These are phyloP conservation scores for Penicillium bialowiezense DNA, from an alignment of 495 filamentous ascomycete species.

Conservation along the genomic window DNA sequence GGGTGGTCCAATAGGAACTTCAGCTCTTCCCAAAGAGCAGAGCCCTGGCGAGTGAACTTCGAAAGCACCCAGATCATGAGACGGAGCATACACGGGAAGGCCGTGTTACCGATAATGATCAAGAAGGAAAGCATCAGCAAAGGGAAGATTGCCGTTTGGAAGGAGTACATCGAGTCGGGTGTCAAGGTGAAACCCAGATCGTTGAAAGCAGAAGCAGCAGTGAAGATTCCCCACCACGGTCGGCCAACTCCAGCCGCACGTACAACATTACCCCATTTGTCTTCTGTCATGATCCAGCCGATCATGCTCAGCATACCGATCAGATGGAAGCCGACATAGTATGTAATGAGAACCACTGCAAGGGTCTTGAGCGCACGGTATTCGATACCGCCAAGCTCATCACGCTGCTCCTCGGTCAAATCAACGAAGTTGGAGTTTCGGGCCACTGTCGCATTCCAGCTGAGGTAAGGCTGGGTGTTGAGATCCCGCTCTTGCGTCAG, in stretches of 20 bases:
- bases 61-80: conserved; percentile 80
- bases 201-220: conserved; percentile 79
- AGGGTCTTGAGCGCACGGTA: conserved; percentile 88
- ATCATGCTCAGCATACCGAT: conserved; percentile 69
- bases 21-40: conserved; percentile 79
- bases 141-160: conserved; percentile 70
- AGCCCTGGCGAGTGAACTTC: conserved; percentile 53
- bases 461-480: conserved; percentile 76
- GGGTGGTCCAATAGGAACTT: conserved; percentile 91
- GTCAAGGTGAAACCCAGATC: conserved; percentile 86
- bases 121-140: conserved; percentile 74
- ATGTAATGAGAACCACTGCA: conserved; percentile 68
- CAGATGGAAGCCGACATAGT: conserved; percentile 72
- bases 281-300: conserved; percentile 72
- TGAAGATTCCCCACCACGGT: conserved; percentile 92
- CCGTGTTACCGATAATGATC: conserved; percentile 91
- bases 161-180: conserved; percentile 88
- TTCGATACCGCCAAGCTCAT: conserved; percentile 92
- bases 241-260: conserved; percentile 57
- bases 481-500: conserved; percentile 43
- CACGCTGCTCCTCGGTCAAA: conserved; percentile 81
- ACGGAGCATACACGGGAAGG: conserved; percentile 89
- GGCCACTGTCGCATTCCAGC: conserved; percentile 87
- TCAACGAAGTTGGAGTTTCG: conserved; percentile 90
- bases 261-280: conserved; percentile 59